phyloP scores from a whole-genome alignment of 768 basidiomycete species.

The Amanita pseudoporphyria region DNA sequence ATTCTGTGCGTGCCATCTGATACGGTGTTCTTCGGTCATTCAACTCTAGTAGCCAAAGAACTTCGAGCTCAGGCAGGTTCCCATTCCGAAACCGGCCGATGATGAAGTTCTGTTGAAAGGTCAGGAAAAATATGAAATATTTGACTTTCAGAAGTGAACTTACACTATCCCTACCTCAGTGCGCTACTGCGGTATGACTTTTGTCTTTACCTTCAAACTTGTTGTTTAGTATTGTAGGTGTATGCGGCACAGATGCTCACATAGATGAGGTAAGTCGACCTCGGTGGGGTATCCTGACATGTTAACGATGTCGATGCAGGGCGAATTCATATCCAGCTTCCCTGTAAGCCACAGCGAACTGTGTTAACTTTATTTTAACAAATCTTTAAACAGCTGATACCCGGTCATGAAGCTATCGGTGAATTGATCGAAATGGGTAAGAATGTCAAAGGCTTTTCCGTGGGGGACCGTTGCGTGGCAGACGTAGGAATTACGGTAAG shows the following conservation, averaged over 20 bases:
- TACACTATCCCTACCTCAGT: neutral
- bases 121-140: constrained; percentile 14
- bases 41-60: constrained; percentile 38
- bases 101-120: constrained; percentile 74
- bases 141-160: neutral
- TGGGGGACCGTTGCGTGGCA: constrained; percentile 79
- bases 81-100: constrained; percentile 54
- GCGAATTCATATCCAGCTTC: constrained; percentile 58
- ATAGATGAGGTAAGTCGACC: constrained; percentile 39
- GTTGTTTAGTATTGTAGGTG: constrained; percentile 22
- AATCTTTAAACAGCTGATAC: constrained; percentile 40
- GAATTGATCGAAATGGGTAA: constrained; percentile 64
- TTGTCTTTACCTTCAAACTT: neutral
- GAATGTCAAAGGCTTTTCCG: constrained; percentile 65
- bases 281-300: constrained; percentile 4
- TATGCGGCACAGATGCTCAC: constrained; percentile 56
- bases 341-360: constrained; percentile 22
- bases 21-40: neutral
- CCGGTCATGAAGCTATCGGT: constrained; percentile 72
- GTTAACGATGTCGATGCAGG: constrained; percentile 11
- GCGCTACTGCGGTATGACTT: constrained; percentile 4
- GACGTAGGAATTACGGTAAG: constrained; percentile 61
- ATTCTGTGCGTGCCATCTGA: constrained; percentile 32
- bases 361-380: neutral
- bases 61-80: constrained; percentile 59